These are phyloP conservation scores for Saccharata proteae DNA, from an alignment of 2,329 filamentous ascomycete species.

Conservation along the genomic window DNA sequence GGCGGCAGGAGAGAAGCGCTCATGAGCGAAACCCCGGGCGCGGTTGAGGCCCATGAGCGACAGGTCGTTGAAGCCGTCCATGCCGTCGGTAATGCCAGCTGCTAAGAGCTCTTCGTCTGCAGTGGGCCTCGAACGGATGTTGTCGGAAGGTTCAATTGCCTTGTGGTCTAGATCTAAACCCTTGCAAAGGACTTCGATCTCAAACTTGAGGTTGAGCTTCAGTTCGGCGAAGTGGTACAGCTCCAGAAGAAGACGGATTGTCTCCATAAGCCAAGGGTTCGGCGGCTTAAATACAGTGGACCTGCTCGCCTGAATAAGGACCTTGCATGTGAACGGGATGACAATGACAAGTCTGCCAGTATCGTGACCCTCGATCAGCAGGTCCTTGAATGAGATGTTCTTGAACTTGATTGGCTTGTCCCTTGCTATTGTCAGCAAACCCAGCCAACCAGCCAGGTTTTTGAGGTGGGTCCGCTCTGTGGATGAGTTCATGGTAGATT, in stretches of 20 bases:
- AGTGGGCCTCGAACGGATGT: slow-evolving; percentile 65
- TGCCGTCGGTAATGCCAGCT: slow-evolving; percentile 47
- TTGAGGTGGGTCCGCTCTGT: slow-evolving; percentile 82
- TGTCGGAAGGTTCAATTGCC: slow-evolving; percentile 72
- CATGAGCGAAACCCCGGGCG: slow-evolving; percentile 46
- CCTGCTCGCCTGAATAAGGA: slow-evolving; percentile 68
- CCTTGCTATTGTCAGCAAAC: slow-evolving; percentile 80
- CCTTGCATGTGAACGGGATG: slow-evolving; percentile 96
- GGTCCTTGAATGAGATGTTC: slow-evolving; percentile 93
- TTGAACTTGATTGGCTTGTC: slow-evolving; percentile 93
- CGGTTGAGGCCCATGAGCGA: slow-evolving; percentile 53
- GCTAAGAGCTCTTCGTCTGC: slow-evolving; percentile 47
- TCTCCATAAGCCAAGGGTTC: slow-evolving; percentile 97
- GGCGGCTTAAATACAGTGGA: slow-evolving; percentile 88
- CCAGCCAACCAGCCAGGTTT: slow-evolving; percentile 88
- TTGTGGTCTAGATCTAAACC: slow-evolving; percentile 87
- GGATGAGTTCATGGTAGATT: slow-evolving; percentile 70
- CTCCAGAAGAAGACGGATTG: slow-evolving; percentile 80
- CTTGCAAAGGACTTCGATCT: slow-evolving; percentile 95
- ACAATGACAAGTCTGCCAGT: slow-evolving; percentile 83
- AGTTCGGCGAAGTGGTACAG: slow-evolving; percentile 87
- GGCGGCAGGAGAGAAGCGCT: slow-evolving; percentile 62
- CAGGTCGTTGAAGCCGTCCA: slow-evolving; percentile 76
- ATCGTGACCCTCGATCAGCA: slow-evolving; percentile 86
- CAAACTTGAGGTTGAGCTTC: slow-evolving; percentile 95